A percentile compares a stretch with the other conserved stretches of the same genome.
Conservation (phyloP, 176 grass and related monocot species). For the Luzula sylvatica region DNA sequence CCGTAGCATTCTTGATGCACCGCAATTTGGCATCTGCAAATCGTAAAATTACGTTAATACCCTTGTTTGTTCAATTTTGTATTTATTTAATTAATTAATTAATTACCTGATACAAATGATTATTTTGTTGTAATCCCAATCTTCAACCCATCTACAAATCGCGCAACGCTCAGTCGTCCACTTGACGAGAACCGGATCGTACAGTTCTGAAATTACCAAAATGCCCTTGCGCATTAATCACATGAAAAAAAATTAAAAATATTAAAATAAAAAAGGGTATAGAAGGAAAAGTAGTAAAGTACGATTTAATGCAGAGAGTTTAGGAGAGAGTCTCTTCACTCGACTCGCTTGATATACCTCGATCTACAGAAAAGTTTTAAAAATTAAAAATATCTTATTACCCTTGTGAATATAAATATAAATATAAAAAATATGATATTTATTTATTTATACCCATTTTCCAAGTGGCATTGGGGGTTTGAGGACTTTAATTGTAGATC, state of each 20-base stretch:
- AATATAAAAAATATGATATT: constrained; percentile 1
- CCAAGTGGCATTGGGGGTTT: constrained; percentile 54
- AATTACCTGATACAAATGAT: constrained; percentile 86
- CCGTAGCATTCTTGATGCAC: constrained; percentile 99
- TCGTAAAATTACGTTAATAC: not conserved
- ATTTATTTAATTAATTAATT: not conserved
- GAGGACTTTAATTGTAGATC: constrained; percentile 86
- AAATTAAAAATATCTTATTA: constrained; percentile 7
- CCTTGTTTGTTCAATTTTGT: no score
- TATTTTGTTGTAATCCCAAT: constrained; percentile 99
- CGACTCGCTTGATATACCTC: constrained; percentile 67
- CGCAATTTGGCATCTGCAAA: constrained; percentile 92
- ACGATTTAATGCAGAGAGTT: constrained; percentile 81
- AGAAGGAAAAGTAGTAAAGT: constrained; percentile 17
- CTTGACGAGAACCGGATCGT: constrained; percentile 73
- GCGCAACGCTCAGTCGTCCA: constrained; percentile 99
- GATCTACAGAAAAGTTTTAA: constrained; percentile 53
- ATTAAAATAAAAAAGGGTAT: constrained; percentile 4
- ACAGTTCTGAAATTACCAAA: constrained; percentile 52
- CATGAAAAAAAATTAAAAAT: constrained; percentile 6
- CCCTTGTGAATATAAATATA: constrained; percentile 11
- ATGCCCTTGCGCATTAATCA: not conserved
- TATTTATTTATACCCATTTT: constrained; percentile 62
- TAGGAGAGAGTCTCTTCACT: constrained; percentile 59
- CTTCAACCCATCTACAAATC: constrained; percentile 99